Evolutionary conservation across 345 rosid species (phyloP).

Genomic region (Conringia planisiliqua): DNA sequence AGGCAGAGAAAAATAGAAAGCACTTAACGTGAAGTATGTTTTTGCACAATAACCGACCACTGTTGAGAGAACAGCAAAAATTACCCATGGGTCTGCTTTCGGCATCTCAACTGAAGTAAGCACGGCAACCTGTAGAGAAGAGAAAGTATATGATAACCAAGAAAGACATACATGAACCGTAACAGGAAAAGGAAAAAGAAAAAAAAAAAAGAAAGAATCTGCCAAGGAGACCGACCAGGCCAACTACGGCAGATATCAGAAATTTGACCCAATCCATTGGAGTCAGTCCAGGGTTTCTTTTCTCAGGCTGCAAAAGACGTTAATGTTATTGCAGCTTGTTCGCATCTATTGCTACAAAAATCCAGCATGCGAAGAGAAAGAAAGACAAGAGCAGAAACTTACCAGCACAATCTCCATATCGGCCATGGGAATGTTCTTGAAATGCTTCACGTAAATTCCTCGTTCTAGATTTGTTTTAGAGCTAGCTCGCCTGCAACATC

Average conservation of each 20-base stretch:
- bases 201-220: not conserved
- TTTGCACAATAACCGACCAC: slow-evolving; percentile 94
- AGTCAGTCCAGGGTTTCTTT: slow-evolving; percentile 93
- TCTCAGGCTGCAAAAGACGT: slow-evolving; percentile 73
- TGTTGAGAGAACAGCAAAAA: slow-evolving; percentile 76
- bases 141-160: not conserved
- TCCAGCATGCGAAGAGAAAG: slow-evolving; percentile 11
- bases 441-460: slow-evolving; percentile 85
- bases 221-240: slow-evolving; percentile 63
- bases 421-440: slow-evolving; percentile 98
- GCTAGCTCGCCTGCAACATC: slow-evolving; percentile 61
- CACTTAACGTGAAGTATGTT: slow-evolving; percentile 94
- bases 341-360: not conserved
- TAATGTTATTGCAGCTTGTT: not conserved
- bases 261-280: slow-evolving; percentile 99
- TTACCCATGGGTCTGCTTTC: slow-evolving; percentile 84
- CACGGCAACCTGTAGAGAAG: slow-evolving; percentile 66
- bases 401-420: slow-evolving; percentile 99
- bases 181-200: not conserved
- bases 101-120: slow-evolving; percentile 72
- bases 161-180: not conserved
- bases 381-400: slow-evolving; percentile 37
- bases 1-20: not conserved
- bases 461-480: slow-evolving; percentile 51
- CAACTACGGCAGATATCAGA: slow-evolving; percentile 81